Evolutionary conservation across 192 early-diverging fungal genomes (phyloP), one percentile per base, ranked within the genome.

Genomic region (Diversispora eburnea): DNA sequence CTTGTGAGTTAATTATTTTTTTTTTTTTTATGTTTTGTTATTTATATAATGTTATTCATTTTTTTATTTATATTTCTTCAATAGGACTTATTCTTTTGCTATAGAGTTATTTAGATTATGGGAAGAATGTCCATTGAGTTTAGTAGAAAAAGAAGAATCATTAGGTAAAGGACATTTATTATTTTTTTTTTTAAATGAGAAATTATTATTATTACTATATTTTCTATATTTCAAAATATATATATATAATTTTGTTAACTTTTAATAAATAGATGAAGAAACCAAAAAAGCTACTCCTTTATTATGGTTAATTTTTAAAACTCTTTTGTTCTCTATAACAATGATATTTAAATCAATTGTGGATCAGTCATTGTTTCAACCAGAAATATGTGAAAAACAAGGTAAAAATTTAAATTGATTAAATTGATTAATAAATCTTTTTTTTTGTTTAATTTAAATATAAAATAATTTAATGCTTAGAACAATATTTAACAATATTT

Each of bases 241-340:
- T 7, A 0, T 2, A 10, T 68, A 41, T 54, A 68, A 51, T 54
- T 19, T n/a, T n/a, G n/a, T n/a, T n/a, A n/a, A n/a, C n/a, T n/a
- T 68, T 22, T 54, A 46, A 15, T 52, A 12, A 52, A 68, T 17
- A 67, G 19, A 25, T 43, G n/a, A 48, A 3, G 10, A 22, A 49
- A 68, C n/a, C 9, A 46, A n/a, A 10, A 17, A 22, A 57, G 60
- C 72, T 3, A 71, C 63, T 43, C 61, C 56, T 3, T 69, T 78
- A 67, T 5, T 84, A 8, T 87, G 81, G 78, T 74, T 77, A n/a
- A 67, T 85, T 8, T 79, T 85, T 55, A 87, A 85, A 64, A 79
- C 77, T 0, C 13, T 84, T 4, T 56, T 84, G 5, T 87, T 87
- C 76, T 75, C 83, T 3, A 78, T 80, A 47, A 87, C 86, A 6